Evolutionary conservation across 179 eudicot genomes (phyloP).

Genomic region (Nepenthes alata): DNA sequence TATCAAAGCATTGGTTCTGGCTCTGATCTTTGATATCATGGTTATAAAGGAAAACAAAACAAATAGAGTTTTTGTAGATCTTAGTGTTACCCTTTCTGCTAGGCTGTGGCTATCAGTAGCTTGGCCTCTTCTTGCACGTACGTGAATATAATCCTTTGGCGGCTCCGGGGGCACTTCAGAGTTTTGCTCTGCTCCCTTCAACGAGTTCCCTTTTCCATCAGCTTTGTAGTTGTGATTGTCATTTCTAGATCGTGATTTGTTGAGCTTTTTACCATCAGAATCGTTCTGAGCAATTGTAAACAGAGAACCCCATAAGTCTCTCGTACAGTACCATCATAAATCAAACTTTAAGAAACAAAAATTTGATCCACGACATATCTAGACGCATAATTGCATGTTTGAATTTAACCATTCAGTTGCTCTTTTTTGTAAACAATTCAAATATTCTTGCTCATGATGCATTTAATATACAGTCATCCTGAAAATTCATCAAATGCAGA

Average conservation of each 20-base stretch:
- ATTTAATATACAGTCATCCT: background rate
- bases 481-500: background rate
- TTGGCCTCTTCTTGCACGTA: constrained; percentile 89
- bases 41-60: too few species aligned
- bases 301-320: constrained; percentile 5
- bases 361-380: too few species aligned
- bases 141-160: constrained; percentile 80
- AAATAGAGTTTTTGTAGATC: background rate
- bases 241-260: constrained; percentile 32
- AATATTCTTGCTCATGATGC: too few species aligned
- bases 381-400: too few species aligned
- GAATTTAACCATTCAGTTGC: too few species aligned
- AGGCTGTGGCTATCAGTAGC: constrained; percentile 90
- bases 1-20: too few species aligned
- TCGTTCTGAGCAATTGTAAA: constrained; percentile 34
- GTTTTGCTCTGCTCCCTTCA: constrained; percentile 37
- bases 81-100: constrained; percentile 57
- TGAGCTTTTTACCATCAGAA: constrained; percentile 46
- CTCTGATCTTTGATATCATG: too few species aligned
- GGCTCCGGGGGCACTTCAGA: constrained; percentile 45
- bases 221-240: constrained; percentile 39
- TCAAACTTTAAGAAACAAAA: background rate
- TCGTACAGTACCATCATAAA: background rate
- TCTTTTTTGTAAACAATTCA: background rate
- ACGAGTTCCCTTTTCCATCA: constrained; percentile 38